Evolutionary conservation across 1,284 basidiomycete genomes (phyloP), one percentile per base, ranked within the genome.

Genomic region (Tilletia horrida): DNA sequence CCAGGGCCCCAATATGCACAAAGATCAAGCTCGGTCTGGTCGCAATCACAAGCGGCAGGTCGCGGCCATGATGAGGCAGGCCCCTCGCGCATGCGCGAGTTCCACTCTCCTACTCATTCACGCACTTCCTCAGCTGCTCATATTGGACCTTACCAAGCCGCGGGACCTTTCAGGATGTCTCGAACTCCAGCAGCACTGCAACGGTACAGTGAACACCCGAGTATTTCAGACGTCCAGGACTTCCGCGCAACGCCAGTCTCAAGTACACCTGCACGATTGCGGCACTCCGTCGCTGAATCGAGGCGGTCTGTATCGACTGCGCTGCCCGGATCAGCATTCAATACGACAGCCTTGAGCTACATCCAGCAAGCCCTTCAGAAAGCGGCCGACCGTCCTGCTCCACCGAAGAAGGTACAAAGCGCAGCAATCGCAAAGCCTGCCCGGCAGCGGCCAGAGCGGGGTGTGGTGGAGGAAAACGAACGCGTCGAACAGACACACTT

Each of bases 281-380:
- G 35, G 11, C 11, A 4, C 35, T 4, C 35, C 11, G 11, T 11
- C 11, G 4, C 35, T 40, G 35, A 6, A 6, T 11, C 35, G 35
- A 40, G 35, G 11, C 35, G 35, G 11, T 40, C 35, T 40, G 35
- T 40, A 4, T 40, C 35, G 35, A 40, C 35, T 11, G 35, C 35
- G 35, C 35, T 40, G 35, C 35, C 35, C 35, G 35, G 35, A 11
- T 40, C 35, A 40, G 35, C 35, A 40, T 40, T 40, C 35, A 40
- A 40, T 40, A 11, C 35, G 35, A 40, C 35, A 40, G 35, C 35
- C 11, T 29, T 59, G 55, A 59, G 31, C n/a, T 59, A 59, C 55
- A 40, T 59, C 27, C 31, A 18, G 21, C 55, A 35, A 29, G 35
- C 35, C 6, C 35, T 40, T 40, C 11, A 4, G 11, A 40, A 40